Base-by-base conservation (phyloP, 2,329 filamentous ascomycete genomes). In the Hymenoscyphus occultus region DNA sequence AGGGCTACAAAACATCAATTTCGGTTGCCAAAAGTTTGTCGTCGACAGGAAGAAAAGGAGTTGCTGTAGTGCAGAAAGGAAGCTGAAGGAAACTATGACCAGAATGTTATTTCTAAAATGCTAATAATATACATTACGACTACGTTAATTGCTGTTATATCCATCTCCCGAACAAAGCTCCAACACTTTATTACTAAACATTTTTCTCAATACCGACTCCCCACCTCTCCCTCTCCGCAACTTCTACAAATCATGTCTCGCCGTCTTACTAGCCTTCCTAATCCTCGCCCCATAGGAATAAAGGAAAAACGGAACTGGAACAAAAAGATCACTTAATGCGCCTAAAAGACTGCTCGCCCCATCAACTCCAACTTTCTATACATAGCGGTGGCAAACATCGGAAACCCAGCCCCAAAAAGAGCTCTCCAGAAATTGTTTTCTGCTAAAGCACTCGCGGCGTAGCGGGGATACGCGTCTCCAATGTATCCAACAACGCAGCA, bases 401-500 rank as follows among this genome's bases (percentile, higher is more conserved):
- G 77, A 65, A 73, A 78, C 54, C 72, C 75, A 5, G 76, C 76
- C 12, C 76, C 77, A 13, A 76, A 74, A 40, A 66, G 71, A 7
- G 71, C 74, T 31, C 77, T 65, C 56, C 77, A 64, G 56, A 79
- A 76, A 76, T 86, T 84, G 70, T 86, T 87, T 6, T 79, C 83
- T 0, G 84, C 84, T 71, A 87, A 86, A 13, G 87, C 76, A 58
- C 80, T 83, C 31, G 84, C 83, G 1, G 83, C 82, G 71, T 85
- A 84, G 69, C 77, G 75, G 5, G 82, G 83, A 68, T 85, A 85
- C 63, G 77, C 79, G 39, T 84, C 76, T 1, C 83, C 81, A n/a
- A 86, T 79, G 75, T 86, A 86, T 65, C 84, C 76, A 71, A 86
- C 85, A 72, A 86, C 2, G 82, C 77, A 90, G 86, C 0, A 87